These are phyloP conservation scores for Macrolepiota dolichaula DNA, from an alignment of 768 basidiomycete genomes.

Conservation along the genomic window DNA sequence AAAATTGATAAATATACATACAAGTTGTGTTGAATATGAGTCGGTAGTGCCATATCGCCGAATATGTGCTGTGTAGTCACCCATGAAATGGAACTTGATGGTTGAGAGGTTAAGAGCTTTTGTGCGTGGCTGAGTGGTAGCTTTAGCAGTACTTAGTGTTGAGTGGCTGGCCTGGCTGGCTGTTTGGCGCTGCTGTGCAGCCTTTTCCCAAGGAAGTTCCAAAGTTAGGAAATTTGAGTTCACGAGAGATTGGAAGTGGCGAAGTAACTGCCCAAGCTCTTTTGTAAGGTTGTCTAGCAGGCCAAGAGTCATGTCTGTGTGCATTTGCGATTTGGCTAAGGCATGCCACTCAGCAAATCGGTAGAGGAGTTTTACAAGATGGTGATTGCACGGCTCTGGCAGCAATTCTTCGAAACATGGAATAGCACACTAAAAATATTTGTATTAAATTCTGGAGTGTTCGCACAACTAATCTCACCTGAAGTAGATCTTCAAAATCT, in stretches of 20 bases:
- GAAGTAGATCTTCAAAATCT: constrained; percentile 36
- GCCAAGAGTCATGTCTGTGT: constrained; percentile 23
- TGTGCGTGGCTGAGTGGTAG: not conserved
- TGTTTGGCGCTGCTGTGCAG: constrained; percentile 22
- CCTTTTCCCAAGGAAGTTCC: constrained; percentile 36
- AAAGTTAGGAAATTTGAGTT: constrained; percentile 24
- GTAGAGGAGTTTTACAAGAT: constrained; percentile 23
- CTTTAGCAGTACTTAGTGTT: not conserved
- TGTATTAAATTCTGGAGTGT: not conserved
- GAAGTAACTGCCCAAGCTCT: constrained; percentile 25
- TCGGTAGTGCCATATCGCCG: constrained; percentile 7
- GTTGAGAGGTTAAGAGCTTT: constrained; percentile 3
- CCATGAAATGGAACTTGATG: constrained; percentile 8
- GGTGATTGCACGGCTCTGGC: constrained; percentile 16
- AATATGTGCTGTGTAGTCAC: not conserved
- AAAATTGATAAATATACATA: not conserved
- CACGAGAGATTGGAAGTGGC: constrained; percentile 25
- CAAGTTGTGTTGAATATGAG: constrained; percentile 22
- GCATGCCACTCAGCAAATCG: constrained; percentile 29
- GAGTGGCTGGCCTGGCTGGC: not conserved
- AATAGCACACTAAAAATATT: constrained; percentile 25
- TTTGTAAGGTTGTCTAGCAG: constrained; percentile 23
- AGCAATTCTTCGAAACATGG: constrained; percentile 37
- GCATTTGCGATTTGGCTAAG: constrained; percentile 29
- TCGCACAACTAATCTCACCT: constrained; percentile 18